Evolutionary conservation across 495 filamentous ascomycete species (phyloP).

Genomic region (Neurospora sp.): DNA sequence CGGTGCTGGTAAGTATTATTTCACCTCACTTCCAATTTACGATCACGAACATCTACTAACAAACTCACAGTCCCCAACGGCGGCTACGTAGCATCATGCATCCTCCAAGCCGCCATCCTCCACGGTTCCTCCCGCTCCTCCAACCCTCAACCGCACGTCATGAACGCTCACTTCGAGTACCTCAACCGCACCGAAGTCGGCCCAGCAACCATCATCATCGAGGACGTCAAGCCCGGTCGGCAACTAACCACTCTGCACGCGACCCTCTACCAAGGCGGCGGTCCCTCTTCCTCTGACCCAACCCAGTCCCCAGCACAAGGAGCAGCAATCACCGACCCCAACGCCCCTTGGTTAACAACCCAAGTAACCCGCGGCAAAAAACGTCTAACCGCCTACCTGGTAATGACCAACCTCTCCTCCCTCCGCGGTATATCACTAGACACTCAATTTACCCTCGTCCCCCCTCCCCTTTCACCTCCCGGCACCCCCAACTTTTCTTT

Average conservation of each 20-base stretch:
- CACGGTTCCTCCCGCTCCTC: conserved; percentile 50
- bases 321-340: no score
- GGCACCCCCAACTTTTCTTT: conserved; percentile 22
- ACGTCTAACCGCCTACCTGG: conserved; percentile 50
- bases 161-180: conserved; percentile 65
- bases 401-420: conserved; percentile 48
- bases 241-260: conserved; percentile 62
- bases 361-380: conserved; percentile 5
- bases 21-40: background rate
- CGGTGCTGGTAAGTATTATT: conserved; percentile 43
- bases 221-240: conserved; percentile 63
- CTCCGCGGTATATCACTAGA: conserved; percentile 48
- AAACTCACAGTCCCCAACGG: conserved; percentile 62
- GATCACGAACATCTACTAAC: background rate
- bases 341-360: background rate
- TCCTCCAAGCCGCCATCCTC: conserved; percentile 49
- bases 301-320: no score
- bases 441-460: conserved; percentile 37
- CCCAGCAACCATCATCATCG: conserved; percentile 50
- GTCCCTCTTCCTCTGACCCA: background rate
- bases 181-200: conserved; percentile 58
- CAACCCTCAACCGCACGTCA: conserved; percentile 51
- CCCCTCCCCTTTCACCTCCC: conserved; percentile 24
- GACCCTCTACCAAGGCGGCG: conserved; percentile 40
- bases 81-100: conserved; percentile 57